Base-by-base conservation (phyloP, 306 rosid species). In the Medicago ruthenica region DNA sequence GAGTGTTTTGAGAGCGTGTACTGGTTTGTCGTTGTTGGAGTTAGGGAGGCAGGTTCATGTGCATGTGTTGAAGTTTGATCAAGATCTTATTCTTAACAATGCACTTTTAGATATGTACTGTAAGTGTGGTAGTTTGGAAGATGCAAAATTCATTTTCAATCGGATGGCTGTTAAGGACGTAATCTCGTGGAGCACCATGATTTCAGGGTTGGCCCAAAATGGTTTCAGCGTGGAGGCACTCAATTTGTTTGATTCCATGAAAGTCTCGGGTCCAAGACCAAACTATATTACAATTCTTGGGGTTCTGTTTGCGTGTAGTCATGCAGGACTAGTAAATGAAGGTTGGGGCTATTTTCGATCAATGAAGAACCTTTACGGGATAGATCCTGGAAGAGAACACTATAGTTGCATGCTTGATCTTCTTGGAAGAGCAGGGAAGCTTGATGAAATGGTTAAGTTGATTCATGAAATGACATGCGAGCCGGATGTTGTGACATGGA, bases 151-250 rank as follows among this genome's bases (percentile, higher is more conserved):
- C 31, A 70, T 88, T 75, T 93, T 93, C 71, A 76, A 76, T 12
- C 75, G 81, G 82, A 91, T 88, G 91, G 67, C 57, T 13, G 76
- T 69, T 82, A 93, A 88, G 84, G 98, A 93, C 11, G 94, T 93
- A 15, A 89, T 93, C 73, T 89, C 98, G 37, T 93, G 96, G 97
- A 91, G 96, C 87, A 93, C 97, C 73, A 89, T 93, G 98, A 89
- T 93, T 82, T 76, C 91, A 34, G 98, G 97, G 73, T 79, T 87
- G 57, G 98, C 97, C 21, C 97, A 91, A 85, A 93, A 91, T 68
- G 98, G 98, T 50, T 91, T 90, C 81, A 88, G 94, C 72, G 18
- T 42, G 74, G 89, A 93, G 77, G 94, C 98, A 22, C 82, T 93
- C 37, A 79, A 74, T 20, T 86, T 93, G 75, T 93, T 89, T 18